phyloP scores from a whole-genome alignment of 352 stramenopile species.

The Halophytophthora polymorphica region DNA sequence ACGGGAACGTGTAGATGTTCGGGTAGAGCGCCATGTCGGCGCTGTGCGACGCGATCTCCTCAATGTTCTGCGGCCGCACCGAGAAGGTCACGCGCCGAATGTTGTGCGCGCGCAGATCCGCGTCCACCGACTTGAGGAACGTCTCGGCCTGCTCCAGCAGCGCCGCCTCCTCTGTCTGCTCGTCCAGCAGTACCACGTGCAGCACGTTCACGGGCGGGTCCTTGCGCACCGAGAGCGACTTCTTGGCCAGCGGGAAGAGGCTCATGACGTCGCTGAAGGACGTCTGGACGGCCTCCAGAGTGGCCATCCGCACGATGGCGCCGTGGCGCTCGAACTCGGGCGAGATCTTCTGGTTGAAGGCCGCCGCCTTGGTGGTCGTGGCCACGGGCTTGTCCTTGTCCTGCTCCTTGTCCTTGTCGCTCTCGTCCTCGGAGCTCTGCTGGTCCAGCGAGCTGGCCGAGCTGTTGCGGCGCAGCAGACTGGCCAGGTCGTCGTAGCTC shows the following conservation, averaged over 20 bases:
- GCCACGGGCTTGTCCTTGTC: conserved; percentile 14
- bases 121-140: conserved; percentile 65
- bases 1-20: conserved; percentile 90
- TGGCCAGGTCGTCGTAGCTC: conserved; percentile 81
- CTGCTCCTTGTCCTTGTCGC: conserved; percentile 28
- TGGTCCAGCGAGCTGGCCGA: conserved; percentile 39
- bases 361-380: conserved; percentile 24
- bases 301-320: conserved; percentile 87
- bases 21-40: conserved; percentile 78
- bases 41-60: conserved; percentile 28
- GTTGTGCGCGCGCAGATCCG: conserved; percentile 62
- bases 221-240: conserved; percentile 65
- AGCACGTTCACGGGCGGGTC: conserved; percentile 79
- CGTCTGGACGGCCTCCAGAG: conserved; percentile 74
- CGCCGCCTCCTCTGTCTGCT: conserved; percentile 51
- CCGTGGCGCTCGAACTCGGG: conserved; percentile 67
- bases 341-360: conserved; percentile 77
- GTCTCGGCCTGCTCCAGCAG: conserved; percentile 54
- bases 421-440: conserved; percentile 31
- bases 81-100: conserved; percentile 89
- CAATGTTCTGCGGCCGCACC: conserved; percentile 54
- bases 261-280: conserved; percentile 65
- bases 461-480: conserved; percentile 63
- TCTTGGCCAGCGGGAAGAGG: conserved; percentile 68
- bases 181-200: conserved; percentile 75